Base-by-base conservation (phyloP, 164 flowering plant genomes). In the Vitis cinerea region DNA sequence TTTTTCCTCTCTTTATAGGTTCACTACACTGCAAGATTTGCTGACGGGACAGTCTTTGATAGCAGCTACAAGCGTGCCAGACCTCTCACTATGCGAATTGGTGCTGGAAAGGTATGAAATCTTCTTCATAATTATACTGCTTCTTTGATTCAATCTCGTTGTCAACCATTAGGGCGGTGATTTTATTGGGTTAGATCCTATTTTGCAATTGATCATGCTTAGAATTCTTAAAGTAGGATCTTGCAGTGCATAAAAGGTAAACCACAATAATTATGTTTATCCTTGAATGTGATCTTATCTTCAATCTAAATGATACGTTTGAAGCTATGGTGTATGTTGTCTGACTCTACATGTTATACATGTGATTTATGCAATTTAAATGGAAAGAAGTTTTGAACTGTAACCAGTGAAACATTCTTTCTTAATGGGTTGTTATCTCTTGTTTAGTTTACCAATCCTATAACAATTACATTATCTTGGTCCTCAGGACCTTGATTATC, bases 11-110 rank as follows among this genome's bases (percentile, higher is more conserved):
- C 14, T 7, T 68, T 78, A 16, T 77, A 91, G 93, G 71, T 94
- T 65, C 97, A 94, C 77, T 92, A 94, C 75, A 90, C 96, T 31
- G 98, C 94, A 59, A 88, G 97, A 81, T 92, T 92, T 82, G 91
- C 78, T 15, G 97, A 92, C 84, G 97, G 94, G 17, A 90, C 61
- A 31, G 88, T 94, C 30, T 92, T 94, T 68, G 97, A 90, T 74
- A 94, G 97, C 75, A 90, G 87, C 76, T 94, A 94, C 71, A 92
- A 92, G 78, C 90, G 94, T 47, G 93, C 71, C 56, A 88, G 97
- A 69, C 85, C 89, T 50, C 91, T 94, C 65, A 94, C 97, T 2
- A 84, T 90, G 98, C 91, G 98, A 6, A 81, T 92, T 71, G 97
- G 98, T 55, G 89, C 86, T 65, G 97, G 98, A 69, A 90, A 94